Evolutionary conservation across 2,329 filamentous ascomycete species (phyloP), one percentile per base, ranked within the genome.

Genomic region (Fusarium concolor): DNA sequence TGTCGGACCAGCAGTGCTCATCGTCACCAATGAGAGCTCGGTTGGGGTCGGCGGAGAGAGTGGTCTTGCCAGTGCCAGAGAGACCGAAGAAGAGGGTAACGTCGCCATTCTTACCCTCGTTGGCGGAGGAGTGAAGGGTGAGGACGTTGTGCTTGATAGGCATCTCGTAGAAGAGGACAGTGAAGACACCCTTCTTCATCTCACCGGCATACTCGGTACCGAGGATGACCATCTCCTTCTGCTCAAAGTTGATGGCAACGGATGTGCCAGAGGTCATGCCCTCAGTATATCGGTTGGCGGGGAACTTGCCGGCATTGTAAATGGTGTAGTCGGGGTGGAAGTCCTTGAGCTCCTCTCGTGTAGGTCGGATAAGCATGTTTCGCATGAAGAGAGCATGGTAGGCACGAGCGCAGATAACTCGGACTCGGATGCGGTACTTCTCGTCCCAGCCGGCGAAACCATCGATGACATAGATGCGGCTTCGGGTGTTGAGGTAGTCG

Each of bases 301-400:
- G 96, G 92, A 99, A 99, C 67, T 93, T 93, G 74, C 96, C 96
- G 68, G 94, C 96, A 80, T 99, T 99, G 91, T 99, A 99, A 85
- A 99, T 98, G 77, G 95, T 95, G 86, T 99, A 99, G 86, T 99
- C 95, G 76, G 96, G 96, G 82, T 97, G 93, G 89, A 99, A 99
- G 84, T 93, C 89, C 85, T 97, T 92, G 56, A 99, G 90, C 86
- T 99, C 94, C 83, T 96, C 92, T 68, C 88, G 89, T 53, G 90
- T 86, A 68, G 96, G 96, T 75, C 96, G 92, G 86, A 99, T 99
- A 79, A 99, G 92, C 96, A 99, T 99, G 88, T 99, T 99, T 79
- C 94, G 93, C 96, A 99, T 99, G 90, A 99, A 99, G 71, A 99
- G 89, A 67, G 96, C 96, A 88, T 99, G 96, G 88, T 99, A 99